Base-by-base conservation (phyloP, 2,329 filamentous ascomycete species). In the Monilinia aucupariae region DNA sequence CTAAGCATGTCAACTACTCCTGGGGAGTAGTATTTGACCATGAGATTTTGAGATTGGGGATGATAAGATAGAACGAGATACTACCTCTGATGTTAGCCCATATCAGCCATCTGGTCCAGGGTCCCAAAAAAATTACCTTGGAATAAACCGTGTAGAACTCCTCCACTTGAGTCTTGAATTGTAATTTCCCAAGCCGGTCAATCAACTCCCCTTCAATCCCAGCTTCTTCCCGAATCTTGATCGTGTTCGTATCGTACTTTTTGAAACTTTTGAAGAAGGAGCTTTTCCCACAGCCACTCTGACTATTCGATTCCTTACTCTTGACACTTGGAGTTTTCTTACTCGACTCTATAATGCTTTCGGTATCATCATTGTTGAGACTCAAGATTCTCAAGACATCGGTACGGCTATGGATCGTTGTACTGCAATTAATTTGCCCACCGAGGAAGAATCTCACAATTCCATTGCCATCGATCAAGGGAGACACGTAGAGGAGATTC, bases 361-460 rank as follows among this genome's bases (percentile, higher is more conserved):
- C 69, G 17, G 71, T 65, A 2, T 75, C 71, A 10, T 76, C 75
- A 0, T 75, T 69, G 1, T 73, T 72, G 10, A 72, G 63, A 22
- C 77, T 79, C 17, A 86, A 69, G 7, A 84, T 74, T 7, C 76
- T 76, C 51, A 86, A 65, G 8, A 85, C 76, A 64, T 85, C 83
- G 5, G 78, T 76, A 39, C 76, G 76, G 56, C 75, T 78, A 62
- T 79, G 78, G 41, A 85, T 76, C 0, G 78, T 79, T 2, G 81
- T 81, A 0, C 82, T 84, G 17, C 84, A 79, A 65, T 86, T 81
- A 59, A 86, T 78, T 65, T 86, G 81, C 0, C 79, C 82, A 0
- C 81, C 82, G 20, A 87, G 75, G 67, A 81, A 83, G 71, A 80
- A 84, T 0, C 75, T 76, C 1, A 81, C 71, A 9, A 77, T 78